Evolutionary conservation across 768 basidiomycete species (phyloP), one percentile per base, ranked within the genome.

Genomic region (Tylopilus subfusipes): DNA sequence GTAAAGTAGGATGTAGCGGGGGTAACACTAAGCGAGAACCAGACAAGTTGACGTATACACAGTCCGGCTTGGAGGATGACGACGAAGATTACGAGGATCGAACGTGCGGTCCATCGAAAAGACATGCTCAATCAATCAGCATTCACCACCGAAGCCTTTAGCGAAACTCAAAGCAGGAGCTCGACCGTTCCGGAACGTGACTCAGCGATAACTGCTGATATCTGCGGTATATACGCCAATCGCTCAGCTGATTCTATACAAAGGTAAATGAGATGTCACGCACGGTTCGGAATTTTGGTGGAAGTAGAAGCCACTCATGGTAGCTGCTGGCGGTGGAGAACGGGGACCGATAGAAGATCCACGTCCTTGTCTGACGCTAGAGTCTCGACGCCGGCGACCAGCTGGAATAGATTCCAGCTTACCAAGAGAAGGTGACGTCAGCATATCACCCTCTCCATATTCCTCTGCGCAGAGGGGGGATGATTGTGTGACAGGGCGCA

Each of bases 271-370:
- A 57, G 30, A 58, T 21, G 31, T 8, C n/a, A 83, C 89, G 75
- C 66, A 93, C 91, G 91, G 91, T 65, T 92, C 90, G 52, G 90
- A 93, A 68, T 93, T 89, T 77, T 88, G 86, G 71, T 94, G 92
- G 73, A 90, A 95, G 72, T 95, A 96, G 74, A 91, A 95, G 34
- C 93, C 90, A 59, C 82, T 88, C 88, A 92, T 91, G 25, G 83
- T 84, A 5, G 89, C 90, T 46, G 81, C 67, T 8, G 82, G 76
- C 6, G 78, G 73, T 43, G 75, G 68, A 52, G 75, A 68, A 54
- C 73, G 72, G 42, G 80, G 78, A 34, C 77, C 74, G n/a, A 77
- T 62, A 5, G 81, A 78, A 16, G 80, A 71, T 16, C 80, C 78
- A 21, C 81, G 77, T 44, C 73, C 69, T 18, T 72, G 68, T 53